A percentile compares a stretch with the other conserved stretches of the same genome.
Evolutionary conservation across 495 filamentous ascomycete species (phyloP).

Genomic region (Chaetomium fimeti): DNA sequence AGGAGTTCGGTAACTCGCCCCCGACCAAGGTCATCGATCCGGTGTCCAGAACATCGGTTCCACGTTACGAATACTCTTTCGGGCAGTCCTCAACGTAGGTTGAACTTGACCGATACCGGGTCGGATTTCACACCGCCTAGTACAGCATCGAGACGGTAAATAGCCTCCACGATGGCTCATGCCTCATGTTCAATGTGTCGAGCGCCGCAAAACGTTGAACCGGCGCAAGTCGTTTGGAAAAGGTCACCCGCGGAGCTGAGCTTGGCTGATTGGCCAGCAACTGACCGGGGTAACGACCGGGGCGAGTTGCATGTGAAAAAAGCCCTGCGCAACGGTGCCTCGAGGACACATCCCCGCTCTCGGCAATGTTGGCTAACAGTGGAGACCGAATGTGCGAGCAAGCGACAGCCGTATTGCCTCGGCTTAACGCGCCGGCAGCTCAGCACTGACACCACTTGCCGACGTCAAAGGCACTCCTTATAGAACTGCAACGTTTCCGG

Average conservation of each 20-base stretch:
- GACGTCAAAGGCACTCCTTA: slow-evolving; percentile 23
- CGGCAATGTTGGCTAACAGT: slow-evolving; percentile 24
- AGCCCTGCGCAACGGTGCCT: background rate
- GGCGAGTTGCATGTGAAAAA: slow-evolving; percentile 22
- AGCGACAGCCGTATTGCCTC: slow-evolving; percentile 27
- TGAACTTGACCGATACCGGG: no score
- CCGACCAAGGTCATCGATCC: background rate
- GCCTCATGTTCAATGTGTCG: no score
- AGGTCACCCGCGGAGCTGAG: slow-evolving; percentile 16
- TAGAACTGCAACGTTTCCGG: slow-evolving; percentile 21
- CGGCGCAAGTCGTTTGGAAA: slow-evolving; percentile 13
- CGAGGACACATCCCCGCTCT: slow-evolving; percentile 24
- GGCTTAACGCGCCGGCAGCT: slow-evolving; percentile 28
- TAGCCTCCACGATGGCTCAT: no score
- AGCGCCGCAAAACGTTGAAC: background rate
- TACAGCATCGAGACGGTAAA: no score
- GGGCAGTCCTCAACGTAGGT: no score
- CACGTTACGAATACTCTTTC: no score
- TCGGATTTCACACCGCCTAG: no score
- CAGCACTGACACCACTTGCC: slow-evolving; percentile 22
- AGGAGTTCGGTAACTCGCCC: background rate
- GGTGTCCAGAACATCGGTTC: background rate
- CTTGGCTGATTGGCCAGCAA: slow-evolving; percentile 3
- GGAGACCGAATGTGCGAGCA: slow-evolving; percentile 20
- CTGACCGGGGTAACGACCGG: background rate